Conservation (phyloP, 306 rosid species). For the Medicago ruthenica region DNA sequence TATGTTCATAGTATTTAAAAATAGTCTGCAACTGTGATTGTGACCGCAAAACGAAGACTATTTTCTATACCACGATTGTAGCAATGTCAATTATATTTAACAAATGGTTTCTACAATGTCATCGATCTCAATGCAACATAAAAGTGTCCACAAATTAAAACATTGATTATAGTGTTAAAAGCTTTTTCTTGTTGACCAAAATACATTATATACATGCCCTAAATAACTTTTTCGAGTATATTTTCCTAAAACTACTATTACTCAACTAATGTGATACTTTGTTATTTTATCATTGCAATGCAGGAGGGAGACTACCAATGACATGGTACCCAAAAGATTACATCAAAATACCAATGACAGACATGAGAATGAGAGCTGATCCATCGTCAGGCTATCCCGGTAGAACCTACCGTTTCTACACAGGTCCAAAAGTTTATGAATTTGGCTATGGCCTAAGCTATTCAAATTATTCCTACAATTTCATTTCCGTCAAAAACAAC, state of each 20-base stretch:
- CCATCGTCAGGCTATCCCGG: slow-evolving; percentile 77
- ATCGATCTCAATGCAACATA: too few species aligned
- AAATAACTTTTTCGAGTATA: too few species aligned
- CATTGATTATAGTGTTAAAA: too few species aligned
- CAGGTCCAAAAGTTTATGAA: slow-evolving; percentile 69
- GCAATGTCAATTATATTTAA: too few species aligned
- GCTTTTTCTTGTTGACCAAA: too few species aligned
- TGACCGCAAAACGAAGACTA: too few species aligned
- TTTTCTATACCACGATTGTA: too few species aligned
- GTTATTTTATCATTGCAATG: slow-evolving; percentile 37
- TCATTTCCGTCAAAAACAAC: slow-evolving; percentile 51
- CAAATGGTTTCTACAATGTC: too few species aligned
- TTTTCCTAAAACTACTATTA: background rate
- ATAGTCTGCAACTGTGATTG: too few species aligned
- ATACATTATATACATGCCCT: too few species aligned
- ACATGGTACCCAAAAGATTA: slow-evolving; percentile 85
- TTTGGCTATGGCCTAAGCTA: slow-evolving; percentile 93
- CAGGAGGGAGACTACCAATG: slow-evolving; percentile 91
- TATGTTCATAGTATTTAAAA: too few species aligned
- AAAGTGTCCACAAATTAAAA: too few species aligned
- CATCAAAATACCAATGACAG: slow-evolving; percentile 79
- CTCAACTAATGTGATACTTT: slow-evolving; percentile 15
- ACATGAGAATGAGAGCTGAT: slow-evolving; percentile 93
- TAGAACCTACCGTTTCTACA: slow-evolving; percentile 84
- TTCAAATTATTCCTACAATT: slow-evolving; percentile 63